Evolutionary conservation across 108 stramenopile genomes (phyloP), one percentile per base, ranked within the genome.

Genomic region (Cyclotella cryptica): DNA sequence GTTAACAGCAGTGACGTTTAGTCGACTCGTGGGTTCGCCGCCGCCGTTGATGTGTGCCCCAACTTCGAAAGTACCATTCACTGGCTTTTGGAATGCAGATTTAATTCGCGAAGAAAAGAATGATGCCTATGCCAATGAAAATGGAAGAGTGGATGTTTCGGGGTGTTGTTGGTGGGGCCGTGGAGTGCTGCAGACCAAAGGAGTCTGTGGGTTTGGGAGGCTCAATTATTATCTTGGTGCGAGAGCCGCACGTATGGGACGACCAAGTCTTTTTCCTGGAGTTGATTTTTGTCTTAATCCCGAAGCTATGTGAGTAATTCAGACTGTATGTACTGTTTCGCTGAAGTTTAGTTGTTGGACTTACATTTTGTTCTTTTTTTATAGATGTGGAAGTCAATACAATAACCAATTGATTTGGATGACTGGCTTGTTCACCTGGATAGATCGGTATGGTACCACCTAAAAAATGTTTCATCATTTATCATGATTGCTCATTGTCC

Each of bases 131-230:
- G 78, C 78, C 18, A 74, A 74, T 35, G 59, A 65, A 12, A 74
- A 68, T 66, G 74, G 72, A 19, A 30, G 78, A 2, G 71, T 62
- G 0, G 77, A 84, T n/a, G 60, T 84, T 11, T 67, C 72, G 51
- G 77, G 77, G 13, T 84, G 82, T 41, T 84, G 82, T 46, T 84
- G 82, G 82, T 84, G 82, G 82, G 77, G 78, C 3, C 41, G 82
- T n/a, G 82, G 82, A 15, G 27, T 84, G 8, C 49, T 84, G 14
- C 82, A 84, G 39, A 79, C 66, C 13, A 84, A 69, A 63, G 82
- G 82, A 19, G 17, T 64, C 12, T 84, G 82, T 39, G 28, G 29
- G 29, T 79, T 66, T 52, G 82, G 82, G 10, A 71, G 60, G n/a
- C 57, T 84, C 0, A 84, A 84, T 53, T 74, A 67, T 58, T 84